Evolutionary conservation across 176 grass and related monocot genomes (phyloP), one percentile per base, ranked within the genome.

Genomic region (Pontederia paniculata): DNA sequence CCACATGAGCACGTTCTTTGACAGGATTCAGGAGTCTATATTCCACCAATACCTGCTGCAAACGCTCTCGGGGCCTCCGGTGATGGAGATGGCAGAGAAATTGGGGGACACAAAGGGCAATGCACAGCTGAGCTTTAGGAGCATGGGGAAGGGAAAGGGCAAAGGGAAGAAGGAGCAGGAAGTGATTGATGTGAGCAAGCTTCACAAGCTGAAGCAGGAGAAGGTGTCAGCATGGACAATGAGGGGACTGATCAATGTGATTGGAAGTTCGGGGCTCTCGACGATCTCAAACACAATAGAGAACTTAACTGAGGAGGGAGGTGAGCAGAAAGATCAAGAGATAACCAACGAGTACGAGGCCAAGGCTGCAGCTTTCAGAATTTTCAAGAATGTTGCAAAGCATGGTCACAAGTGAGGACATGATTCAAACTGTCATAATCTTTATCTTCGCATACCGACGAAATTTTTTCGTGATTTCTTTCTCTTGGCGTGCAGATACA

Each of bases 171-270:
- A 91, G 25, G 77, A 91, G 23, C 79, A 84, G 0, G 81, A 48
- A 13, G 74, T 79, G 5, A 98, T 98, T 11, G 86, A 97, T 79
- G 52, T 84, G 1, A 48, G 45, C 2, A 88, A 84, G 51, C 78
- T 98, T 19, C 79, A 77, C 44, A 98, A 43, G 72, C 81, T 98
- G 83, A 88, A 64, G 52, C 86, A 88, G 51, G 86, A 81, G 72
- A 98, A 77, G 83, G 81, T 98, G 23, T 91, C 93, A 1, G 93
- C 93, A 25, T 88, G 80, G 86, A 98, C 83, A 12, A 91, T 98
- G 93, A 98, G 69, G 71, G 77, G 72, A 4, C 68, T 91, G 42
- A 69, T 98, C 25, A 75, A 82, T 3, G 83, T 82, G 2, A 98
- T 98, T 14, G 69, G 62, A 17, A 91, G 70, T 19, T 98, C 93